Conservation (phyloP, 805 yeast species). For the Lipomyces starkeyi region DNA sequence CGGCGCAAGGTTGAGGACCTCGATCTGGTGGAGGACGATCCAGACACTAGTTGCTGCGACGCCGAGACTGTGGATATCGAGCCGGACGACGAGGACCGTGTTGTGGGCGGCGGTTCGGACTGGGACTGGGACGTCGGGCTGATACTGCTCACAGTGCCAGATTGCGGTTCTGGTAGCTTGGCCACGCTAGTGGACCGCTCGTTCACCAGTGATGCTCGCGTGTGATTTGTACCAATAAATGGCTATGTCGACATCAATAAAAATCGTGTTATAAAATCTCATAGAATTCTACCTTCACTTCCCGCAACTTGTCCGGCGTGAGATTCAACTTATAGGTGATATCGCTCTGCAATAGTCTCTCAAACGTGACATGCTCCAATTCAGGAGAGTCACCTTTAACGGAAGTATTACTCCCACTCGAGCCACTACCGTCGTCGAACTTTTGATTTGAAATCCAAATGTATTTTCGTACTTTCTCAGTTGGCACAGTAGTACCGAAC, state of each 20-base stretch:
- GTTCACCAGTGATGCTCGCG: neutral
- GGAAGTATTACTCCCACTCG: neutral
- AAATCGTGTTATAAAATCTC: neutral
- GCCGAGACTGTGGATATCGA: neutral
- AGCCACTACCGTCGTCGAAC: neutral
- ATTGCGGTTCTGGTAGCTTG: neutral
- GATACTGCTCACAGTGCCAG: neutral
- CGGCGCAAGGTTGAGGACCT: neutral
- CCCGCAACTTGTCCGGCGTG: constrained; percentile 23
- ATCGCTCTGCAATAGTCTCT: constrained; percentile 16
- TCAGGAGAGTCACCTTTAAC: constrained; percentile 5
- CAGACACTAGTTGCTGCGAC: neutral
- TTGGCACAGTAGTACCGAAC: constrained; percentile 11
- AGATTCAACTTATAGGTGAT: constrained; percentile 20
- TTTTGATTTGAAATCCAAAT: constrained; percentile 20
- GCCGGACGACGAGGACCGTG: constrained; percentile 2
- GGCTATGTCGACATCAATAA: neutral
- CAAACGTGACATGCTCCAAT: constrained; percentile 21
- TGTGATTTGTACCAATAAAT: neutral
- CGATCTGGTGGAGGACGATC: neutral
- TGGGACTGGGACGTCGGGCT: neutral
- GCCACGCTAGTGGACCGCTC: neutral
- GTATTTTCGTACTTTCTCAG: constrained; percentile 23
- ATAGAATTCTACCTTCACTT: constrained; percentile 8
- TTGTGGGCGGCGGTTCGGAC: neutral